A percentile compares a stretch with the other conserved stretches of the same genome.
Conservation (phyloP, 371 early-diverging fungal genomes). For the Mortierella sp. region DNA sequence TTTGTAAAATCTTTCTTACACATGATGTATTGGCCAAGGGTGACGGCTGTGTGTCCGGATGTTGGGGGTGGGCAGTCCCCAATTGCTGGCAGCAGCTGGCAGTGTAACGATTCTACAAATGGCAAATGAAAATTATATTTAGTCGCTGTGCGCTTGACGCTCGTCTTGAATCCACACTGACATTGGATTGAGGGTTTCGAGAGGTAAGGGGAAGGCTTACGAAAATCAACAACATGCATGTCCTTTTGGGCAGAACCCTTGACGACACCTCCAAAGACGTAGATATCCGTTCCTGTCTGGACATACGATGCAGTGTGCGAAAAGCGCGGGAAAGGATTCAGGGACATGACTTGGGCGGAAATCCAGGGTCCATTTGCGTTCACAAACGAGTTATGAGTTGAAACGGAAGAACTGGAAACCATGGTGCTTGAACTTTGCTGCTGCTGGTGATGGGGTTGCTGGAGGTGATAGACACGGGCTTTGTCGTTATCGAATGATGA, state of each 20-base stretch:
- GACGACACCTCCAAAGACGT: constrained; percentile 70
- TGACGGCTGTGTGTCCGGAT: constrained; percentile 43
- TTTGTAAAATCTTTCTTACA: constrained; percentile 23
- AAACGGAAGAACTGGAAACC: constrained; percentile 18
- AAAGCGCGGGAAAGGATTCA: constrained; percentile 63
- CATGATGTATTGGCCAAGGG: constrained; percentile 49
- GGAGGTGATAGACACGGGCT: constrained; percentile 30
- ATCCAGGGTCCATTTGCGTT: constrained; percentile 30
- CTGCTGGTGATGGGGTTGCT: constrained; percentile 18
- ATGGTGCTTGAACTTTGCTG: constrained; percentile 5
- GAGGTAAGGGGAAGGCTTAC: constrained; percentile 51
- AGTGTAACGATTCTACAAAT: constrained; percentile 41
- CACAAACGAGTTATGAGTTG: constrained; percentile 26
- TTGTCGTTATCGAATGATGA: constrained; percentile 31
- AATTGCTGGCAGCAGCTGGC: constrained; percentile 28
- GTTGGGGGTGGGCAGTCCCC: constrained; percentile 32
- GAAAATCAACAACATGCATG: constrained; percentile 67
- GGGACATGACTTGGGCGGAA: constrained; percentile 26
- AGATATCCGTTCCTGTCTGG: constrained; percentile 60
- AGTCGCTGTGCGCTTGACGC: too few species aligned
- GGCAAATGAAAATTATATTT: too few species aligned
- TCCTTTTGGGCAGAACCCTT: constrained; percentile 63
- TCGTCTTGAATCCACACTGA: constrained; percentile 25
- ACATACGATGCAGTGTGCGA: constrained; percentile 66
- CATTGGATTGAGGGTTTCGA: background rate